Evolutionary conservation across 352 stramenopile species (phyloP), one percentile per base, ranked within the genome.

Genomic region (Phytophthora pini): DNA sequence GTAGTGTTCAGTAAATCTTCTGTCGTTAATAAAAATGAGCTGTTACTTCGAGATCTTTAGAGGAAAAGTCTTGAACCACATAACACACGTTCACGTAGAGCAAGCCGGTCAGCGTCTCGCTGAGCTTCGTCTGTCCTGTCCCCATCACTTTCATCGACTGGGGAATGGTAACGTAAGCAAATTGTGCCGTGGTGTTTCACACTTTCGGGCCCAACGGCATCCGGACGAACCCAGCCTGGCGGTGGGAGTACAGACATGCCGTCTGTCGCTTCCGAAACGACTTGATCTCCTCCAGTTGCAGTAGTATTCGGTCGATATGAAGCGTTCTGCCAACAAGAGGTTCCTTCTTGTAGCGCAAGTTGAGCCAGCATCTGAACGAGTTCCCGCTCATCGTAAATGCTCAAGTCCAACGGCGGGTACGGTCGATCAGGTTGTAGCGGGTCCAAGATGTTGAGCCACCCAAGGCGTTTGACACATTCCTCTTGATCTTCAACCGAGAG

Each of bases 391-490:
- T 97, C 90, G 9, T 76, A 72, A 17, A 89, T 61, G 26, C 82
- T 81, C 7, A 97, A 66, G 32, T 96, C 78, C 1, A 97, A 60
- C 0, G 68, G 70, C 17, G 78, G 78, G 34, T 93, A 97, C 39
- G 82, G 74, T 7, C 87, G 76, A 55, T 97, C 88, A 1, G 84
- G 82, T 29, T 90, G 77, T n/a, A 79, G 46, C 2, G 88, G 86
- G 51, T 97, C 90, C 24, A 94, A 74, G 3, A 93, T 77, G 38
- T 96, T 96, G 34, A 97, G 85, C 87, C 87, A 97, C 0, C 90
- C 90, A 11, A 97, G 68, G 2, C 81, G 71, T 8, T 74, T 77
- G 2, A 89, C 67, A 32, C 88, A 82, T 54, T 90, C 83, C 1
- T 62, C 49, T 68, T 92, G 84, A 31, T 93, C 86, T 8, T 86